Evolutionary conservation across 257 asterid species (phyloP), one percentile per base, ranked within the genome.

Genomic region (Penstemon newberryi): DNA sequence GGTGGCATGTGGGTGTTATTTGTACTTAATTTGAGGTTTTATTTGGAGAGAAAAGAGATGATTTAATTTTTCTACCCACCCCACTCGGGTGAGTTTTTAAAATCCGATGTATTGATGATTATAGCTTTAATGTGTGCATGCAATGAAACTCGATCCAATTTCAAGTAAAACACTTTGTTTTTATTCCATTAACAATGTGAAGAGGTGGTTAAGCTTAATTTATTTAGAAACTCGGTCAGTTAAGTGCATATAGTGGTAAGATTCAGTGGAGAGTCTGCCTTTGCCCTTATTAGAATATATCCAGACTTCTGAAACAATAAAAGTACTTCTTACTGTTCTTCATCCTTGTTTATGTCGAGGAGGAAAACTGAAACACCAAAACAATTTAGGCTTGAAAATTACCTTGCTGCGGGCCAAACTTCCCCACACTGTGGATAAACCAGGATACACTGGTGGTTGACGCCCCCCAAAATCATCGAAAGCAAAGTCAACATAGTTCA

Each of bases 351-450:
- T 62, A 66, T 65, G 40, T 63, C 33, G 19, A 57, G 46, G 15
- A 46, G 6, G 6, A 39, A 54, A 72, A 41, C 42, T 41, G 67
- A 57, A 78, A 36, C 42, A 59, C 59, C 72, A 65, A 78, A 53
- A 53, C 9, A 38, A 70, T 51, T 63, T 51, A 56, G 60, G 62
- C 60, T 51, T 51, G 66, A 75, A 65, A 58, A 25, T 69, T 85
- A 94, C 99, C 99, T 94, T 94, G 80, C 99, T 94, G 78, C 99
- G 99, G 45, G 99, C 99, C 88, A 94, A 84, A 84, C 99, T 94
- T 81, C 99, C 99, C 99, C 99, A 94, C 6, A 94, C 99, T 45
- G 99, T 94, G 77, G 97, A 81, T 75, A 94, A 84, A 72, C 99
- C 99, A 64, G 99, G 97, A 82, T 94, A 94, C 8, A 94, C 99